phyloP scores from a whole-genome alignment of 176 grass and related monocot species.

The Tillandsia fasciculata region DNA sequence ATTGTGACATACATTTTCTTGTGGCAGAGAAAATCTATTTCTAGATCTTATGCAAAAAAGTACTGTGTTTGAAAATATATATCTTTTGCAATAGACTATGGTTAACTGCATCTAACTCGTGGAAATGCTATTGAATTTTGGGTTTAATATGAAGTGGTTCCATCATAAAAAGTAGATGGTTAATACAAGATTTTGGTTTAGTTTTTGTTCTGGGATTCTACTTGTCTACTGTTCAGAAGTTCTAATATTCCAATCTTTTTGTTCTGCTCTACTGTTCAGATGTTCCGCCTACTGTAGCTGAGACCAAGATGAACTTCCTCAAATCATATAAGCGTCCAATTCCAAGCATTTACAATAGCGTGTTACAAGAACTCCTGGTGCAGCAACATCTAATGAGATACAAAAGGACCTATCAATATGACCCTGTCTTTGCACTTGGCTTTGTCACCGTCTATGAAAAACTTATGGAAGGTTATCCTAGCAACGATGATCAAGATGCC shows the following conservation, averaged over 20 bases:
- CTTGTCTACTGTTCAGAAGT: background rate
- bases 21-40: too few species aligned
- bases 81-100: too few species aligned
- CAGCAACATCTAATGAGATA: conserved; percentile 96
- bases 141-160: too few species aligned
- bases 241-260: conserved; percentile 15
- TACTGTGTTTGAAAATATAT: too few species aligned
- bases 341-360: conserved; percentile 87
- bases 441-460: conserved; percentile 91
- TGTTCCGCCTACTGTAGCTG: conserved; percentile 69
- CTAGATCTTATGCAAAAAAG: too few species aligned
- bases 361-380: conserved; percentile 88
- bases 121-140: too few species aligned
- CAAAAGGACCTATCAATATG: conserved; percentile 95
- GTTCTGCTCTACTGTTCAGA: conserved; percentile 35
- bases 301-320: conserved; percentile 83
- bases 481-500: conserved; percentile 52
- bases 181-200: too few species aligned
- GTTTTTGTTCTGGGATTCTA: background rate
- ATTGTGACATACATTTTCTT: too few species aligned
- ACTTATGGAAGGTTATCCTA: conserved; percentile 96
- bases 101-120: too few species aligned
- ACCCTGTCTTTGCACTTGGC: conserved; percentile 87
- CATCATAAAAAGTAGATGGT: too few species aligned
- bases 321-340: conserved; percentile 89